Conservation (phyloP, 441 rosid species). For the Croton setiger region DNA sequence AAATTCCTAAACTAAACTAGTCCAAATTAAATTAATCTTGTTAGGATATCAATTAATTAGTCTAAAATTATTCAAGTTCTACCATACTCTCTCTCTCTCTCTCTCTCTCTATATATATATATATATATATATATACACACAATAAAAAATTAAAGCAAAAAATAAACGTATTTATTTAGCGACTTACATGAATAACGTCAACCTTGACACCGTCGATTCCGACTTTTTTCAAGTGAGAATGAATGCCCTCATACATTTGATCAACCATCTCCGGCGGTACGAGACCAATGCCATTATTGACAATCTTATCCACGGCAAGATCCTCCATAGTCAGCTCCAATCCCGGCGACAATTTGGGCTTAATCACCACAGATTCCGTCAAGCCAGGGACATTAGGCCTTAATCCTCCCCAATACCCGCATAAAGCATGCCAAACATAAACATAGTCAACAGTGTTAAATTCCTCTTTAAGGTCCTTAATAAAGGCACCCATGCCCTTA, state of each 20-base stretch:
- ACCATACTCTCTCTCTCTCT: no score
- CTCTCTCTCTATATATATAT: no score
- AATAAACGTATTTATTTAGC: no score
- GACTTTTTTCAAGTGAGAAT: constrained; percentile 48
- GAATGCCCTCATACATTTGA: constrained; percentile 64
- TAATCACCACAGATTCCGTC: constrained; percentile 37
- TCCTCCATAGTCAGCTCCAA: constrained; percentile 68
- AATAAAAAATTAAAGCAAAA: no score
- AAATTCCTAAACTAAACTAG: no score
- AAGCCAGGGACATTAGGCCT: constrained; percentile 61
- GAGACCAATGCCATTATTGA: constrained; percentile 55
- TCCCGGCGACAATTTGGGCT: constrained; percentile 57
- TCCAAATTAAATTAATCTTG: no score
- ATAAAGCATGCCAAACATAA: constrained; percentile 86
- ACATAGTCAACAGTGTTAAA: constrained; percentile 62
- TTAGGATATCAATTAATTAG: no score
- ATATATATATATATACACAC: no score
- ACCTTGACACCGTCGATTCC: constrained; percentile 90
- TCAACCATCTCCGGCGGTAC: constrained; percentile 56
- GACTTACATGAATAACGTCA: constrained; percentile 81
- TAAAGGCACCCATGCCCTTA: constrained; percentile 71
- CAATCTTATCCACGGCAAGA: constrained; percentile 81
- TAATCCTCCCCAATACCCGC: constrained; percentile 91
- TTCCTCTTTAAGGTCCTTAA: constrained; percentile 66
- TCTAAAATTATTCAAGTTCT: no score